Evolutionary conservation across 306 rosid species (phyloP).

Genomic region (Alnus glutinosa): DNA sequence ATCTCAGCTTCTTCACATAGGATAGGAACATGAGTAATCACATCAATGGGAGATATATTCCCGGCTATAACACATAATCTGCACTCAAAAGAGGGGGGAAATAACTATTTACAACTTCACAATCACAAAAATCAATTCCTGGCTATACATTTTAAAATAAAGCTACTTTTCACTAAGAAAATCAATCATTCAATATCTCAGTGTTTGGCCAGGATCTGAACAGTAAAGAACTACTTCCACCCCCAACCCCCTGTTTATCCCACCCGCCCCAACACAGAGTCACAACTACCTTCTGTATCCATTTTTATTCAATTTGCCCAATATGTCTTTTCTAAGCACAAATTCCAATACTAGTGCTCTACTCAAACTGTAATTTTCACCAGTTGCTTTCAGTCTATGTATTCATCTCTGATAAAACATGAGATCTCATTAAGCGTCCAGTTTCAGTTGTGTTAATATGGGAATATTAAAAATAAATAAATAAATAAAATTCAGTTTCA

Average conservation of each 20-base stretch:
- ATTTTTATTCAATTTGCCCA: not conserved
- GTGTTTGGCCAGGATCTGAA: not conserved
- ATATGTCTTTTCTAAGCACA: not conserved
- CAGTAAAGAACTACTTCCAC: not conserved
- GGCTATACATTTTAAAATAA: not conserved
- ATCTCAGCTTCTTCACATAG: constrained; percentile 84
- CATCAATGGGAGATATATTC: constrained; percentile 93
- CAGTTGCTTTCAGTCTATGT: not conserved
- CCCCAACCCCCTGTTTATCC: not conserved
- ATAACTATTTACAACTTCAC: not conserved
- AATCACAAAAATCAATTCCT: not conserved
- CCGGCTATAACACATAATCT: constrained; percentile 93
- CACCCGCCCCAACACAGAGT: not conserved
- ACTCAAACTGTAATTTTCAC: not conserved
- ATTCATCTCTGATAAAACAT: not conserved
- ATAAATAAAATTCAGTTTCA: not conserved
- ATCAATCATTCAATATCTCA: not conserved
- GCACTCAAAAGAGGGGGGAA: constrained; percentile 27
- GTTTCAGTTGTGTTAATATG: not conserved
- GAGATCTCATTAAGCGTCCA: not conserved
- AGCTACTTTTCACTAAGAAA: not conserved
- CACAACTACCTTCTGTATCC: not conserved
- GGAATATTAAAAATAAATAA: not conserved
- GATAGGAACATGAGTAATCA: constrained; percentile 87
- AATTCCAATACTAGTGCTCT: not conserved